Base-by-base conservation (phyloP, 805 yeast species). In the Nakazawaea sp. region DNA sequence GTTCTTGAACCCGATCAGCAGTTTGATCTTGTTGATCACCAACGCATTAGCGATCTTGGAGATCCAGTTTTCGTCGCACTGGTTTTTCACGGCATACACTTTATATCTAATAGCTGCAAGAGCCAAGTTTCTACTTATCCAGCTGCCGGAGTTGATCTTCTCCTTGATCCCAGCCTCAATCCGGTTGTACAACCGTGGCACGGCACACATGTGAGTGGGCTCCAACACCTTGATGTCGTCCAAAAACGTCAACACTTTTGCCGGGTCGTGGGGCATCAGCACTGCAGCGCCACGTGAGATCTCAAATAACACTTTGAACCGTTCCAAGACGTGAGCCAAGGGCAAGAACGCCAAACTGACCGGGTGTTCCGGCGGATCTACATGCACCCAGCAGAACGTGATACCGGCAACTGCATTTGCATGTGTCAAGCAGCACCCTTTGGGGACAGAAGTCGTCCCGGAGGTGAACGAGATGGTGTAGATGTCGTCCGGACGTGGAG, bases 361-460 rank as follows among this genome's bases (percentile, higher is more conserved):
- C 17, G 56, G 53, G 24, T 51, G 43, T 30, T 45, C 20, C 23
- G 60, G 60, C 15, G 61, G 41, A 20, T 52, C 48, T 17, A 62
- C 53, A 19, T 60, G 55, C 4, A 63, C 51, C 25, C 27, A 37
- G 23, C 32, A 26, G 32, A 68, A 55, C 0, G 69, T 53, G 27
- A 68, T 58, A 2, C 70, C 66, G 3, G 81, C 67, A 9, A 70
- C 62, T 9, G 72, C 64, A 49, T 68, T 70, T 12, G 59, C 59
- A 37, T 81, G 86, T 7, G 72, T 62, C 35, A 67, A 47, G 18
- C 70, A 71, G 13, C 77, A 87, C 34, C 89, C 89, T 55, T 81
- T 81, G 32, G 89, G 89, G 13, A 68, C 55, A n/a, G 86, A 85
- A 1, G 88, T 80, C 2, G 89, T 81, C 21, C 89, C 89, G 0